Conservation (phyloP, 2,329 filamentous ascomycete genomes). For the Sarocladium oryzae region DNA sequence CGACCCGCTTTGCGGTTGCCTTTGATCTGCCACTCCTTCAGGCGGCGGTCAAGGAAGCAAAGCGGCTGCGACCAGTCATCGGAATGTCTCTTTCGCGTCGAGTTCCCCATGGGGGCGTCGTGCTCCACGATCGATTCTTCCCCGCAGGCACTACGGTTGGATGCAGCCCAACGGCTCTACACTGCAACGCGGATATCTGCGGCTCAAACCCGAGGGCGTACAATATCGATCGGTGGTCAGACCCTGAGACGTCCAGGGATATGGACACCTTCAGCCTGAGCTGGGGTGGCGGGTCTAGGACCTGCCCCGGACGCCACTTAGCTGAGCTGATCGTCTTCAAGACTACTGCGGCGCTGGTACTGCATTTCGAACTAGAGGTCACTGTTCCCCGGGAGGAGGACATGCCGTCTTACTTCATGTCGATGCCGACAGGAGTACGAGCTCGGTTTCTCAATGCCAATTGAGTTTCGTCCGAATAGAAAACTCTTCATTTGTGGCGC, state of each 20-base stretch:
- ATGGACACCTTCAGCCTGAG: slow-evolving; percentile 45
- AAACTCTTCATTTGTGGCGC: background rate
- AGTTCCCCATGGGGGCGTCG: slow-evolving; percentile 4
- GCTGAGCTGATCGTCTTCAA: slow-evolving; percentile 45
- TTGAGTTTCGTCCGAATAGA: background rate
- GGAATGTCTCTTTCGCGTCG: slow-evolving; percentile 31
- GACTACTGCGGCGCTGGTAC: slow-evolving; percentile 33
- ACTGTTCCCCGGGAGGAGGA: slow-evolving; percentile 30
- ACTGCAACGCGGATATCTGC: slow-evolving; percentile 42
- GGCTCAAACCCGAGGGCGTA: slow-evolving; percentile 27
- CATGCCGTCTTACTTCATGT: slow-evolving; percentile 43
- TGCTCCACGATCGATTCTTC: slow-evolving; percentile 22
- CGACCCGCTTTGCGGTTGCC: slow-evolving; percentile 18
- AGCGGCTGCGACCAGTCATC: slow-evolving; percentile 35
- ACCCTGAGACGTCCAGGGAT: slow-evolving; percentile 19
- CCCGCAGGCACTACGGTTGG: slow-evolving; percentile 42
- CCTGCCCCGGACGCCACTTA: slow-evolving; percentile 43
- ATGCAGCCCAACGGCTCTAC: slow-evolving; percentile 39
- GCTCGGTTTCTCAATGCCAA: slow-evolving; percentile 27
- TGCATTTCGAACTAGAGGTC: slow-evolving; percentile 37
- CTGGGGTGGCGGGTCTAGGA: slow-evolving; percentile 45
- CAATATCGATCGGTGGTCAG: slow-evolving; percentile 19
- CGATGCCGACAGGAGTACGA: slow-evolving; percentile 42
- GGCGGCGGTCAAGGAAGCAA: slow-evolving; percentile 42
- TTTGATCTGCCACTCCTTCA: slow-evolving; percentile 28